Conservation (phyloP, 768 basidiomycete genomes). For the Melanogaster broomeanus region DNA sequence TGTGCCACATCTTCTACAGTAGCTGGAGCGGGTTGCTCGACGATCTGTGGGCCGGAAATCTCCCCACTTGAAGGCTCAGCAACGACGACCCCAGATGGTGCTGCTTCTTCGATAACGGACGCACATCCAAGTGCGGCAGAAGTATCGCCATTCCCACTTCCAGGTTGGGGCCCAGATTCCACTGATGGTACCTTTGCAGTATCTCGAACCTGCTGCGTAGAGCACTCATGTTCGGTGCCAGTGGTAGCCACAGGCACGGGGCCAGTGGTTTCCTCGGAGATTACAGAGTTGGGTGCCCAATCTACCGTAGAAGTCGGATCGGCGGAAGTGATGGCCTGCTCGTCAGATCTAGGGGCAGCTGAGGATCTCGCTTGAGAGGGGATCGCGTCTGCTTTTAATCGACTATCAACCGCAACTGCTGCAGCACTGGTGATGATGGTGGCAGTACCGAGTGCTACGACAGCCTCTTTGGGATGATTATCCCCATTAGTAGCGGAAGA, state of each 20-base stretch:
- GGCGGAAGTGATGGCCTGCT: neutral
- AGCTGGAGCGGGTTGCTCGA: neutral
- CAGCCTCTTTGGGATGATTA: constrained; percentile 31
- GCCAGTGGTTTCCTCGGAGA: neutral
- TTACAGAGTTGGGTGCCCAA: neutral
- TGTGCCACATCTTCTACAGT: neutral
- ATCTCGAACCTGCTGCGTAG: constrained; percentile 5
- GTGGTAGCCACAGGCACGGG: neutral
- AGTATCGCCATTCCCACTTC: neutral
- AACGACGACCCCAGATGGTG: constrained; percentile 3
- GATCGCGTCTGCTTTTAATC: constrained; percentile 5
- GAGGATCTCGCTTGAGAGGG: neutral
- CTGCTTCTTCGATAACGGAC: constrained; percentile 5
- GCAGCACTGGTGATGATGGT: constrained; percentile 23
- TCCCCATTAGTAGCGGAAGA: constrained; percentile 30
- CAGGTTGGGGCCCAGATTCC: constrained; percentile 17
- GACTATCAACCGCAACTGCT: constrained; percentile 18
- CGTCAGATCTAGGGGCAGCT: neutral
- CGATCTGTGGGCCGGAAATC: constrained; percentile 26
- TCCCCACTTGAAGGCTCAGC: constrained; percentile 16
- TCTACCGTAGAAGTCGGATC: neutral
- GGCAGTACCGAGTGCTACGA: constrained; percentile 13
- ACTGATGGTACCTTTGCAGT: constrained; percentile 11
- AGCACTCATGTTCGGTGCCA: constrained; percentile 5
- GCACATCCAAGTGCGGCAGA: neutral